Evolutionary conservation across 2,329 filamentous ascomycete genomes (phyloP), one percentile per base, ranked within the genome.

Genomic region (Pestalotiopsis sp.): DNA sequence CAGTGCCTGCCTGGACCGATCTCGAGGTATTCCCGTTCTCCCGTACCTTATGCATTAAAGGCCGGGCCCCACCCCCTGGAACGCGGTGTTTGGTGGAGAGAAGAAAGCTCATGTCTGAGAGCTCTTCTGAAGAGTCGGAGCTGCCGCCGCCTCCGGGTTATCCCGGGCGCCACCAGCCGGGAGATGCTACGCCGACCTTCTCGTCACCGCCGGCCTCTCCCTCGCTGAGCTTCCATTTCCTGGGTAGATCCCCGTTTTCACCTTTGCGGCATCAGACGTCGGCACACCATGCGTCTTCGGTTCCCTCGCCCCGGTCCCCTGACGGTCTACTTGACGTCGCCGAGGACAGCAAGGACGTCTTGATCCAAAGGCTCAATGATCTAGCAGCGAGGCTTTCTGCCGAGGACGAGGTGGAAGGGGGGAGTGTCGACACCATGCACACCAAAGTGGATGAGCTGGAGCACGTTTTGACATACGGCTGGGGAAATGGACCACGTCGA

Each of bases 401-500:
- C 20, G 71, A 74, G 38, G 70, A 73, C 17, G 61, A 73, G 65
- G 59, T 78, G 57, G 66, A 76, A 14, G 75, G 74, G 23, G 75
- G 75, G 9, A 78, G 73, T 65, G 71, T 84, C 45, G 76, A 77
- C 63, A 72, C 75, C 49, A 75, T 85, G 45, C 81, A 84, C 67
- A 75, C 76, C 39, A 82, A 79, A 70, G 80, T 85, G 13, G 80
- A 83, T 69, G 82, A 83, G 69, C 81, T 85, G 78, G 82, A 84
- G 71, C 75, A 64, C 45, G 70, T 68, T 36, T 60, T 78, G 56
- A 49, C 27, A n/a, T 68, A 39, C 49, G 67, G 17, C 70, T 60
- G 62, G 68, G 65, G 57, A 63, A 72, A 49, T 69, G 49, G 39
- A 56, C 9, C 66, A 23, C 60, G 27, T 27, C 57, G 39, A 11